Percentiles rank a stretch among this genome's conserved stretches.
phyloP scores from a whole-genome alignment of 1,284 basidiomycete genomes.

The Athelia sp. region DNA sequence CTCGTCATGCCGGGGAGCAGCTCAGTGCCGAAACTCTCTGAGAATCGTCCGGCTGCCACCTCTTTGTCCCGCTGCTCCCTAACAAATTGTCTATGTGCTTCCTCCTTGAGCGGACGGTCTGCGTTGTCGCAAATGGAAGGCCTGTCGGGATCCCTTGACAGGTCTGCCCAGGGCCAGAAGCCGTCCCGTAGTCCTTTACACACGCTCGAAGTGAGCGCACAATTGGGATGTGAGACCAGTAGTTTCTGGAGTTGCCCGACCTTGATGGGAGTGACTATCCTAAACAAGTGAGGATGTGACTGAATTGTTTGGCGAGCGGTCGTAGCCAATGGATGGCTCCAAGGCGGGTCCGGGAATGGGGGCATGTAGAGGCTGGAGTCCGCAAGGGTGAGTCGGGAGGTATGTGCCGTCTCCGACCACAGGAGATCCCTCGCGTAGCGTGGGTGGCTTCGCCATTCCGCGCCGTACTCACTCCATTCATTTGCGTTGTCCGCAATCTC shows the following conservation, averaged over 20 bases:
- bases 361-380: not conserved
- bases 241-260: not conserved
- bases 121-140: not conserved
- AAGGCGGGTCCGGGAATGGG: not conserved
- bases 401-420: not conserved
- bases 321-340: not conserved
- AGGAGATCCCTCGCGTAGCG: not conserved
- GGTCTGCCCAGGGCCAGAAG: slow-evolving; percentile 15
- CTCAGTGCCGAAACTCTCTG: slow-evolving; percentile 7
- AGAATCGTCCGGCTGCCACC: slow-evolving; percentile 7
- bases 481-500: not conserved
- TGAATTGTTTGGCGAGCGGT: not conserved
- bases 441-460: not conserved
- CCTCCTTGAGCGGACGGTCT: not conserved
- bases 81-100: not conserved
- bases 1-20: slow-evolving; percentile 13
- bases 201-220: slow-evolving; percentile 8
- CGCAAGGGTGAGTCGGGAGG: not conserved
- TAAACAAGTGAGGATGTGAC: not conserved
- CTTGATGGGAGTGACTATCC: slow-evolving; percentile 1
- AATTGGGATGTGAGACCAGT: slow-evolving; percentile 9
- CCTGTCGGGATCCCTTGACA: not conserved
- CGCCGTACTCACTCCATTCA: not conserved
- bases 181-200: slow-evolving; percentile 9
- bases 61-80: slow-evolving; percentile 8